Percentiles rank a stretch among this genome's conserved stretches.
Conservation (phyloP, 2,329 filamentous ascomycete genomes). For the Capronia americana region DNA sequence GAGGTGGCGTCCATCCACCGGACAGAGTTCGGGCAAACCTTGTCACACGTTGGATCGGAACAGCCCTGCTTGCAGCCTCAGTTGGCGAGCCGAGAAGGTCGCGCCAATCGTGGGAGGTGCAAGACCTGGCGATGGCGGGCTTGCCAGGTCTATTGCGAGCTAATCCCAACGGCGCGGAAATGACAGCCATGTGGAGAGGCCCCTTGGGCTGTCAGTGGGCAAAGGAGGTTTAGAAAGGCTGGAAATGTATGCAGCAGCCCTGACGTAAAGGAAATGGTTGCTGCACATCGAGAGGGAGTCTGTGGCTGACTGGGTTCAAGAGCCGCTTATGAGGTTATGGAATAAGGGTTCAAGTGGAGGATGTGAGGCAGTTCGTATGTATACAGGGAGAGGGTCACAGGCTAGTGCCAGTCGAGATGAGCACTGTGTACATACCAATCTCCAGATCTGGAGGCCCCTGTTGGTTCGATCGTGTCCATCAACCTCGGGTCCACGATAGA, state of each 20-base stretch:
- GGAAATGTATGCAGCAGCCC: neutral
- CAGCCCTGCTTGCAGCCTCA: neutral
- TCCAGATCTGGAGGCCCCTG: constrained; percentile 1
- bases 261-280: neutral
- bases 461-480: neutral
- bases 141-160: neutral
- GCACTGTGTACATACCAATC: neutral
- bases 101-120: neutral
- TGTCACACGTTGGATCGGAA: neutral
- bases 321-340: neutral
- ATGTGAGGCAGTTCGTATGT: neutral
- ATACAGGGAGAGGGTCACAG: neutral
- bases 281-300: neutral
- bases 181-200: neutral
- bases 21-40: constrained; percentile 1
- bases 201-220: neutral
- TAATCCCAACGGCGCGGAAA: neutral
- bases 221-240: neutral
- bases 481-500: neutral
- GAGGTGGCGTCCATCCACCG: neutral
- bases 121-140: neutral
- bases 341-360: neutral
- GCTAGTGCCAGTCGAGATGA: neutral
- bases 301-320: neutral
- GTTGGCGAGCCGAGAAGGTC: neutral